Conservation (phyloP, 78 protist genomes). For the Acrasis kona region DNA sequence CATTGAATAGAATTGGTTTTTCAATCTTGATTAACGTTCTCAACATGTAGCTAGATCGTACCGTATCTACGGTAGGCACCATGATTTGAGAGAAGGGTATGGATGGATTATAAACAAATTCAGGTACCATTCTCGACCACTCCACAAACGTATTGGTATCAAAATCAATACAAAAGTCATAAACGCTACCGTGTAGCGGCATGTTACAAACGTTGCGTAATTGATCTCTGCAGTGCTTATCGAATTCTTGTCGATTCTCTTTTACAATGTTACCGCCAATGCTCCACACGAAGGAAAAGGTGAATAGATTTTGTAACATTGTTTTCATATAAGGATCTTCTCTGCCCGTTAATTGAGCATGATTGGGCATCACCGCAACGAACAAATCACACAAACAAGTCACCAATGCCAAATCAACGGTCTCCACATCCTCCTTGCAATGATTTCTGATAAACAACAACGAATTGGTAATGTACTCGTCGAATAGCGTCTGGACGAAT, state of each 20-base stretch:
- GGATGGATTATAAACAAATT: conserved; percentile 18
- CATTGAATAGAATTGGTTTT: conserved; percentile 31
- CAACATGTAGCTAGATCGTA: conserved; percentile 2
- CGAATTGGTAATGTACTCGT: background rate
- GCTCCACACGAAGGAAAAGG: conserved; percentile 45
- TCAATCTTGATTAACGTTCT: conserved; percentile 4
- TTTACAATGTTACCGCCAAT: conserved; percentile 49
- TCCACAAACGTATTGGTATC: background rate
- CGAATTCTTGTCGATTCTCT: conserved; percentile 10
- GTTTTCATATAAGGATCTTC: background rate
- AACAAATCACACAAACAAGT: background rate
- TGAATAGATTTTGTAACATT: background rate
- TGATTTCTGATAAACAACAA: background rate
- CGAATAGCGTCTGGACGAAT: background rate
- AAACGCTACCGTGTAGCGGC: background rate
- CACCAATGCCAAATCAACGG: conserved; percentile 7
- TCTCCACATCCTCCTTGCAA: background rate
- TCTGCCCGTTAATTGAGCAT: background rate
- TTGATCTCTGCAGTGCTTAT: background rate
- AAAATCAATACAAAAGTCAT: conserved; percentile 25
- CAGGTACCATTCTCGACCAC: conserved; percentile 16
- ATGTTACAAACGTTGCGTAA: background rate
- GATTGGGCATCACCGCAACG: background rate
- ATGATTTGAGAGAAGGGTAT: conserved; percentile 6
- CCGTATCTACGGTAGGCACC: conserved; percentile 38